Conservation (phyloP, 2,329 filamentous ascomycete species). For the Ophiostoma fasciatum region DNA sequence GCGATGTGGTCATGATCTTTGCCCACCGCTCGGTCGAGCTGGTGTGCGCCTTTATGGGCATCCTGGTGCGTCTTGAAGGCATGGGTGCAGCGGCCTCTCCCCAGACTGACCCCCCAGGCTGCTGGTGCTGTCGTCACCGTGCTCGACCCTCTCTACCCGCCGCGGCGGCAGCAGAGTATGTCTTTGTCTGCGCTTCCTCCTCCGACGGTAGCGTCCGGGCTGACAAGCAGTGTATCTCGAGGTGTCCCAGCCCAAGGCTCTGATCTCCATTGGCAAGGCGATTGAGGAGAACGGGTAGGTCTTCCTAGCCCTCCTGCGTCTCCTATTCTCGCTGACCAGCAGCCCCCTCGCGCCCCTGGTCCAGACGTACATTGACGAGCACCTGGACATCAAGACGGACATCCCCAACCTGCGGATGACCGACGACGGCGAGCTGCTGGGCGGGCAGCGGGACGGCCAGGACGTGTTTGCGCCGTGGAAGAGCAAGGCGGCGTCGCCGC, state of each 20-base stretch:
- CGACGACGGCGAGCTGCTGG: slow-evolving; percentile 57
- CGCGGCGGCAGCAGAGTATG: slow-evolving; percentile 50
- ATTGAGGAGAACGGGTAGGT: slow-evolving; percentile 47
- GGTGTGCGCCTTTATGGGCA: not conserved
- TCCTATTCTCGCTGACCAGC: slow-evolving; percentile 57
- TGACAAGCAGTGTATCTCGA: slow-evolving; percentile 51
- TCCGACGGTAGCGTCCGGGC: no score
- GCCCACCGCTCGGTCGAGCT: slow-evolving; percentile 47
- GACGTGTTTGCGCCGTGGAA: slow-evolving; percentile 48
- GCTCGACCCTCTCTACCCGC: slow-evolving; percentile 71
- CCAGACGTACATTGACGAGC: slow-evolving; percentile 52
- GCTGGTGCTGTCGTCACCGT: slow-evolving; percentile 49
- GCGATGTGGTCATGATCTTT: slow-evolving; percentile 89
- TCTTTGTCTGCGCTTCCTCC: no score
- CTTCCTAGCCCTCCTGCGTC: slow-evolving; percentile 31
- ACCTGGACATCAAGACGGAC: slow-evolving; percentile 56
- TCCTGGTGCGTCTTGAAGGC: no score
- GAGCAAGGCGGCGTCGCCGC: slow-evolving; percentile 34
- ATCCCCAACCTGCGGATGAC: slow-evolving; percentile 59
- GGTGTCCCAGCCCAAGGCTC: slow-evolving; percentile 56
- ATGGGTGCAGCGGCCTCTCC: no score
- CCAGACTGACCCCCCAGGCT: no score
- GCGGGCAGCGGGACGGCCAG: slow-evolving; percentile 48
- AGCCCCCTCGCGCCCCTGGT: slow-evolving; percentile 37
- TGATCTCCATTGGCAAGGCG: slow-evolving; percentile 61